Conservation (phyloP, 139 green algal genomes). For the Picochlorum sp. region DNA sequence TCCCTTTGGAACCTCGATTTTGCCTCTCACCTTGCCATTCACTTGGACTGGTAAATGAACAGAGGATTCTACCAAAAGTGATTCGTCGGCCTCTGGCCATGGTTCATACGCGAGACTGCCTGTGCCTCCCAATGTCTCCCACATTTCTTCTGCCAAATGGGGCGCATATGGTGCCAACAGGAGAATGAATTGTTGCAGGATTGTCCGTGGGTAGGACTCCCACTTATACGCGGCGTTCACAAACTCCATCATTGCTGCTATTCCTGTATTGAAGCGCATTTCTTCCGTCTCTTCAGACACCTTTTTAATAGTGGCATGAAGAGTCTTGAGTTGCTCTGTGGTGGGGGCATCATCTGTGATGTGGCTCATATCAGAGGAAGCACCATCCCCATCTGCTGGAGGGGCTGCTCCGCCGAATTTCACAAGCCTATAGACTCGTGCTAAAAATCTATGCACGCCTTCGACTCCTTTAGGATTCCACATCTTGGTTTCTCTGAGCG, state of each 20-base stretch:
- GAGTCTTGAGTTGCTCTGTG: slow-evolving; percentile 70
- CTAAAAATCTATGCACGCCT: slow-evolving; percentile 94
- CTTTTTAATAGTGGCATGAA: slow-evolving; percentile 88
- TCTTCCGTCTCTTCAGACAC: slow-evolving; percentile 91
- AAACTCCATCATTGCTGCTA: slow-evolving; percentile 99
- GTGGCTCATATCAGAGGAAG: neutral
- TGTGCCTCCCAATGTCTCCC: slow-evolving; percentile 52
- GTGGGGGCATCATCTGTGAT: slow-evolving; percentile 33
- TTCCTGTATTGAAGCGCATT: slow-evolving; percentile 97
- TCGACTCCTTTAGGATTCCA: slow-evolving; percentile 89
- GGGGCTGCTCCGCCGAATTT: slow-evolving; percentile 20
- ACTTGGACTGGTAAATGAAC: slow-evolving; percentile 83
- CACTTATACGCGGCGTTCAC: slow-evolving; percentile 88
- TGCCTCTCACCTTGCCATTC: slow-evolving; percentile 88
- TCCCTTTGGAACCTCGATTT: slow-evolving; percentile 59
- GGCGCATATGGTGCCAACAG: slow-evolving; percentile 92
- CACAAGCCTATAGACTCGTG: slow-evolving; percentile 68
- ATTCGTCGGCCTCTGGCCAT: slow-evolving; percentile 68
- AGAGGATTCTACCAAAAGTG: slow-evolving; percentile 69
- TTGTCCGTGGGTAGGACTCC: slow-evolving; percentile 40
- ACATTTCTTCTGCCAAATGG: slow-evolving; percentile 90
- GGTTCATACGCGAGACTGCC: slow-evolving; percentile 63
- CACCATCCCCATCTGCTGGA: slow-evolving; percentile 4
- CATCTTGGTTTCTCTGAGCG: slow-evolving; percentile 84
- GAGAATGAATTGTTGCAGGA: slow-evolving; percentile 77